phyloP scores from a whole-genome alignment of 176 grass and related monocot genomes.

The Eremochloa ophiuroides region DNA sequence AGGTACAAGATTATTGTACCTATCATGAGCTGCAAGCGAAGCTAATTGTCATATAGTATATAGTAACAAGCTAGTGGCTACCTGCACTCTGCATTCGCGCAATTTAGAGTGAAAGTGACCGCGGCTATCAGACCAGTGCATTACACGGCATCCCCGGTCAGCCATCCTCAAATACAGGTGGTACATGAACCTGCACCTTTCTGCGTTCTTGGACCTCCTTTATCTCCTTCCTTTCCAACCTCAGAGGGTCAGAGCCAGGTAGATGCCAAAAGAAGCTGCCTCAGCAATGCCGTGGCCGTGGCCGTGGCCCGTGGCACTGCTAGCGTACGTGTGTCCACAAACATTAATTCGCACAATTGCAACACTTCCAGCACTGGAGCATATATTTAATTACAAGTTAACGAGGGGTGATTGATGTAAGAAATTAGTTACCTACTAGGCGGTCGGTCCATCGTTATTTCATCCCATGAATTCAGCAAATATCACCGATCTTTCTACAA shows the following conservation, averaged over 20 bases:
- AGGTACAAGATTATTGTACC: neutral
- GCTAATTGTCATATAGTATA: no score
- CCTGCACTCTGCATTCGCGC: neutral
- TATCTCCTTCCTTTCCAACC: neutral
- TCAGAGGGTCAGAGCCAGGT: neutral
- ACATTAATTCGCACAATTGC: neutral
- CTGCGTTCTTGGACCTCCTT: neutral
- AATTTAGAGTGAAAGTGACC: neutral
- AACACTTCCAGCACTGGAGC: neutral
- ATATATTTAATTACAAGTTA: neutral
- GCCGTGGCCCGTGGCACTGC: no score
- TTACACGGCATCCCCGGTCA: neutral
- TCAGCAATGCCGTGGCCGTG: no score
- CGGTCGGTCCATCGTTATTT: no score
- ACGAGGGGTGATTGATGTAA: no score
- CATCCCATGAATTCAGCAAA: neutral
- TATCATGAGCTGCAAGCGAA: no score
- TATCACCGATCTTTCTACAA: neutral
- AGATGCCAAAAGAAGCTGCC: neutral
- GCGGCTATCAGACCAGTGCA: neutral
- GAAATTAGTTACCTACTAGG: no score
- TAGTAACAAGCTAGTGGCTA: no score
- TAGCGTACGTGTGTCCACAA: neutral
- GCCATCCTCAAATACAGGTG: neutral
- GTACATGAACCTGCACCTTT: neutral